Evolutionary conservation across 345 rosid genomes (phyloP).

Genomic region (Laguncularia racemosa): DNA sequence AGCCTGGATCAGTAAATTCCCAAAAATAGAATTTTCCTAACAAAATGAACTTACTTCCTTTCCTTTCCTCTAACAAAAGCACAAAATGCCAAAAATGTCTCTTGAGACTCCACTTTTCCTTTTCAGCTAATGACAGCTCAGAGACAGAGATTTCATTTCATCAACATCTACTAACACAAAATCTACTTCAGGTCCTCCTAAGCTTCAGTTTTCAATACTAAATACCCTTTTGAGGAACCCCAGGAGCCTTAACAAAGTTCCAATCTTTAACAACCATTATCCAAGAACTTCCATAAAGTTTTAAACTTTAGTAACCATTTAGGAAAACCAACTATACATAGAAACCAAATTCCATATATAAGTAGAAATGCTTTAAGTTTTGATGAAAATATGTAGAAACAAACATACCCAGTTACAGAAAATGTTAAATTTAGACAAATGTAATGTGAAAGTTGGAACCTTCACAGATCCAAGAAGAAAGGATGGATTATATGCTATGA

Average conservation of each 20-base stretch:
- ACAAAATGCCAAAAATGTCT: slow-evolving; percentile 7
- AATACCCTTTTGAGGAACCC: slow-evolving; percentile 17
- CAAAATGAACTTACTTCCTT: slow-evolving; percentile 5
- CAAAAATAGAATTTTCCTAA: slow-evolving; percentile 22
- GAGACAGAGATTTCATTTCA: slow-evolving; percentile 9
- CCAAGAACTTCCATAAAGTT: not conserved
- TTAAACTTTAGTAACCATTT: slow-evolving; percentile 14
- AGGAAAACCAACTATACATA: not conserved
- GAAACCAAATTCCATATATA: not conserved
- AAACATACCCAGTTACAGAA: slow-evolving; percentile 4
- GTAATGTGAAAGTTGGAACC: slow-evolving; percentile 23
- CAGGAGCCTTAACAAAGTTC: slow-evolving; percentile 17
- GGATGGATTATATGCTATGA: slow-evolving; percentile 25
- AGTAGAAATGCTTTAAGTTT: not conserved
- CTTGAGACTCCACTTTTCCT: slow-evolving; percentile 8
- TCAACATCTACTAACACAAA: slow-evolving; percentile 25
- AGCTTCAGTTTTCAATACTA: slow-evolving; percentile 7
- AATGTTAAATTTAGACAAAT: slow-evolving; percentile 6
- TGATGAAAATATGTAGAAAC: not conserved
- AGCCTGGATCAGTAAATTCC: slow-evolving; percentile 23
- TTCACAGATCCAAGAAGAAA: slow-evolving; percentile 53
- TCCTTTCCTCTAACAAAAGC: slow-evolving; percentile 1
- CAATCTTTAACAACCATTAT: slow-evolving; percentile 4
- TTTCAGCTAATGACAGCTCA: slow-evolving; percentile 36
- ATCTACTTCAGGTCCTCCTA: slow-evolving; percentile 5